Conservation (phyloP, 768 basidiomycete genomes). For the Trametopsis cervina region DNA sequence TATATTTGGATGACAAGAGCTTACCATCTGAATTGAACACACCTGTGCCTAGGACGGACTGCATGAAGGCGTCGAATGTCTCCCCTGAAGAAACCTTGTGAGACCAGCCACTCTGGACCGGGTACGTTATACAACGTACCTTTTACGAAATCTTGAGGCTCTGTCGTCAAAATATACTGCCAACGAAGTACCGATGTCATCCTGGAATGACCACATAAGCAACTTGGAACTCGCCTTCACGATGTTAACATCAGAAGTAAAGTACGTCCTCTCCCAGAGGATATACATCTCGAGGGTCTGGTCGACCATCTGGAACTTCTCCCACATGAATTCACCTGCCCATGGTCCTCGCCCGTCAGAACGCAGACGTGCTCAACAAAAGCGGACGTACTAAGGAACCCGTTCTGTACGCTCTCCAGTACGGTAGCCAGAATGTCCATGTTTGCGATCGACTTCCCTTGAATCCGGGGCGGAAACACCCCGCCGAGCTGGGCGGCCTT, state of each 20-base stretch:
- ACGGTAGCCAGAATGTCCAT: background rate
- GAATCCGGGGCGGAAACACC: background rate
- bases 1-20: background rate
- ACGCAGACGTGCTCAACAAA: background rate
- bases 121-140: too few species aligned
- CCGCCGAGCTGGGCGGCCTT: background rate
- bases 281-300: background rate
- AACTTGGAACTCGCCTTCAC: background rate
- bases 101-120: too few species aligned
- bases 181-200: too few species aligned
- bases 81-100: too few species aligned
- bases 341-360: too few species aligned
- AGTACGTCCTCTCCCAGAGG: background rate
- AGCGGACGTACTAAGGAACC: background rate
- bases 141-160: constrained; percentile 38
- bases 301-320: constrained; percentile 1
- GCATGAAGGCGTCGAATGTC: too few species aligned
- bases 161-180: constrained; percentile 37
- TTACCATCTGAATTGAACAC: constrained; percentile 55
- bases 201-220: too few species aligned
- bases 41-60: constrained; percentile 43
- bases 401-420: background rate
- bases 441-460: background rate
- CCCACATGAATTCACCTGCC: background rate
- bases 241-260: background rate